Evolutionary conservation across 2,329 filamentous ascomycete genomes (phyloP).

Genomic region (Fusarium tupiense): DNA sequence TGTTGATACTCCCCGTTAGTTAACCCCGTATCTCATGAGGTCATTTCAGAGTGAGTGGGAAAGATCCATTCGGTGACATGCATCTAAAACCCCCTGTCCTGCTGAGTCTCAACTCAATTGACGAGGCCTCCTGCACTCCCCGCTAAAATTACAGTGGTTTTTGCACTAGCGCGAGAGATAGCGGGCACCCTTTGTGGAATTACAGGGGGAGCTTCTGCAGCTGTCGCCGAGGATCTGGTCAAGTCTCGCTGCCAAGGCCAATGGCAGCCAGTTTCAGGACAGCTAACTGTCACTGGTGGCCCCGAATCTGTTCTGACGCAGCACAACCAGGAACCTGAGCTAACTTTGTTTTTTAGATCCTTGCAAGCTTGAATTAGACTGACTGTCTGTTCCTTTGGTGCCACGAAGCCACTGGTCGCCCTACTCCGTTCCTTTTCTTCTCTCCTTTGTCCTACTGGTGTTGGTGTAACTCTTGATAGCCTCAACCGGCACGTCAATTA

Average conservation of each 20-base stretch:
- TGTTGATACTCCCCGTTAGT: background rate
- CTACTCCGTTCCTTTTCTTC: constrained; percentile 15
- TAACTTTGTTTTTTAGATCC: constrained; percentile 24
- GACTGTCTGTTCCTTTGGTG: constrained; percentile 27
- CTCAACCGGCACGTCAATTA: constrained; percentile 21
- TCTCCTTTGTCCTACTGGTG: constrained; percentile 16
- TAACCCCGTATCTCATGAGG: constrained; percentile 10
- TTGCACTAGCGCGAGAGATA: constrained; percentile 8
- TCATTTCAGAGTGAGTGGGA: constrained; percentile 4
- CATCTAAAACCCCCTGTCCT: constrained; percentile 26
- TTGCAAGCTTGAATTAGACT: constrained; percentile 19
- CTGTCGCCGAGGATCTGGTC: constrained; percentile 37
- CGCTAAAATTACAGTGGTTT: constrained; percentile 10
- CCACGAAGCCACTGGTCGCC: constrained; percentile 27
- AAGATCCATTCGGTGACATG: constrained; percentile 22
- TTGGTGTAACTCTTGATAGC: constrained; percentile 18
- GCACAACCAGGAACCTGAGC: constrained; percentile 8
- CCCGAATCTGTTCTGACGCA: constrained; percentile 15
- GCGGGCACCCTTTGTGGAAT: constrained; percentile 20
- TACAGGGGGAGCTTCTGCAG: constrained; percentile 25
- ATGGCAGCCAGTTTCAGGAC: constrained; percentile 31
- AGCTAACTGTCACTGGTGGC: constrained; percentile 31
- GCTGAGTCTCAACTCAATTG: constrained; percentile 29
- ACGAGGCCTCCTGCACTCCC: constrained; percentile 34
- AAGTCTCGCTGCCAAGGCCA: constrained; percentile 35